Evolutionary conservation across 73 alveolate genomes (phyloP), one percentile per base, ranked within the genome.

Genomic region (Paraurostyla sp.): DNA sequence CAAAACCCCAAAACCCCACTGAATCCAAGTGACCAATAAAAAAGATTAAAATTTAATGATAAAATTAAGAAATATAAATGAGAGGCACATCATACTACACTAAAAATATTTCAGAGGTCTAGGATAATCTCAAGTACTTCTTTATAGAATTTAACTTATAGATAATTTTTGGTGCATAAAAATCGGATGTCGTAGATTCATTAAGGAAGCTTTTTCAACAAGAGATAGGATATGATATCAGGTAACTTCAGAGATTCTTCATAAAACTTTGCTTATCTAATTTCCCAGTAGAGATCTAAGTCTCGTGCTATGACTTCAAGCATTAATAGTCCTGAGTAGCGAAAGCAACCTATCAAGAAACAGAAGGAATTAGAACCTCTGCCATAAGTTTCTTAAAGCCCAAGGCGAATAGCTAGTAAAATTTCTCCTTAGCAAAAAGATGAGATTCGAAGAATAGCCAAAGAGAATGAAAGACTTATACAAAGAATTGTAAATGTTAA

Each of bases 31-130:
- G n/a, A n/a, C n/a, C n/a, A n/a, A n/a, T n/a, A n/a, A n/a, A n/a
- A n/a, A n/a, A n/a, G n/a, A n/a, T n/a, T n/a, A n/a, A n/a, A n/a
- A n/a, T n/a, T n/a, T n/a, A n/a, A n/a, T n/a, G n/a, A n/a, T n/a
- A n/a, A n/a, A n/a, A n/a, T n/a, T n/a, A n/a, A n/a, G n/a, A n/a
- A n/a, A n/a, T n/a, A n/a, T n/a, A 73, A 73, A 73, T 73, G 87
- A 73, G 87, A 73, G 87, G 87, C 29, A 48, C 87, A 4, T 73
- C 87, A 43, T 73, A 73, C 56, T 50, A 23, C n/a, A 73, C 87
- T 11, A 73, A 73, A 48, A 73, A 73, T 48, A 29, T 45, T 3
- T 4, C 87, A 45, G 71, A 42, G 9, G 73, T 73, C 11, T 71
- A 73, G 6, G 71, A 48, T 4, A 48, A 73, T 36, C 42, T 73